Evolutionary conservation across 1,139 yeast species (phyloP), one percentile per base, ranked within the genome.

Genomic region (Candida dubliniensis): DNA sequence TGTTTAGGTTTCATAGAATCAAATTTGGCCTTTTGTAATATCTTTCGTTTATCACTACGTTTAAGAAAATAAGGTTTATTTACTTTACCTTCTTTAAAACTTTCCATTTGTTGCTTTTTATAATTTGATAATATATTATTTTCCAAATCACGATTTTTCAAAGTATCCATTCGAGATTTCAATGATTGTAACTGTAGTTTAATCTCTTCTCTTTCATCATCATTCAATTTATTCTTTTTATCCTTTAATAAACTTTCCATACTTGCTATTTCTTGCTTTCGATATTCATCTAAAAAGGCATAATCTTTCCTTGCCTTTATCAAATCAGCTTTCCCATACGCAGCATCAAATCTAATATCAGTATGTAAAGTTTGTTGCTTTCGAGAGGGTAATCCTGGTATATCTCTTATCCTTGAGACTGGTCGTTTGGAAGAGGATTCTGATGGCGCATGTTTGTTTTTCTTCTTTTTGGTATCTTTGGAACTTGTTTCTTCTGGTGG

Each of bases 291-390:
- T 49, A 93, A 67, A 57, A 93, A 93, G 36, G 82, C 79, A 67
- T 93, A 93, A 58, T 91, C 83, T 56, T 81, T 79, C 45, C 97
- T 74, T 30, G 84, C 78, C 47, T 74, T 74, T 30, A 71, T 68
- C 46, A 80, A 66, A 58, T 90, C 93, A 0, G 95, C 87, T 55
- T 82, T 85, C 46, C 98, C 98, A 51, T 82, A 81, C 0, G 96
- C 90, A 0, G 95, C 79, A 64, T 91, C 96, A 61, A 93, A 93
- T 53, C 99, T 75, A 30, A 95, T 82, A 67, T 93, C 99, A 42
- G 81, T 75, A 58, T 86, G 81, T 32, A 82, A 61, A 29, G 71
- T 61, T 36, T 71, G 61, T 13, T 64, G 57, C 38, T 69, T 67
- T 52, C 69, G 69, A 14, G 74, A 63, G 23, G 73, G 76, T 36